Conservation (phyloP, 345 rosid species). For the Euphorbia lathyris region DNA sequence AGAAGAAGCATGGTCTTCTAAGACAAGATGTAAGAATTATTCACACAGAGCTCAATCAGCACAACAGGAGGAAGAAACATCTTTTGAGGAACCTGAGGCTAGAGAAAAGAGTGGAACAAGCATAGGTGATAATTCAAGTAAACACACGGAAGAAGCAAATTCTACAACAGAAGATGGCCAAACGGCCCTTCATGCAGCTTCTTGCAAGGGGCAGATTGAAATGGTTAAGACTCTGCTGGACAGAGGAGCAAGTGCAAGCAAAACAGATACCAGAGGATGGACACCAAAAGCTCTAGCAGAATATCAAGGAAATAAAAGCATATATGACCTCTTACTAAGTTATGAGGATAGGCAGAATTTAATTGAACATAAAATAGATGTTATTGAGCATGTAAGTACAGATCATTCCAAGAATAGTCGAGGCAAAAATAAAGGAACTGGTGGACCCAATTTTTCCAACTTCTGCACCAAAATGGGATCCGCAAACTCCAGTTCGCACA, state of each 20-base stretch:
- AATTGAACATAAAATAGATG: constrained; percentile 53
- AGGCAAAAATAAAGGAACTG: constrained; percentile 24
- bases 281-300: constrained; percentile 51
- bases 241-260: constrained; percentile 43
- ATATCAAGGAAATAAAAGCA: constrained; percentile 43
- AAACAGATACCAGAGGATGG: constrained; percentile 48
- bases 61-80: constrained; percentile 20
- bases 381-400: constrained; percentile 30
- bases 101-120: constrained; percentile 31
- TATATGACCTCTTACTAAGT: constrained; percentile 43
- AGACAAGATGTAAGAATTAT: constrained; percentile 28
- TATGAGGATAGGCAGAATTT: constrained; percentile 36
- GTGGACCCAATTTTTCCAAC: constrained; percentile 23
- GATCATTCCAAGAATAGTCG: constrained; percentile 16
- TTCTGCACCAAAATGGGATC: constrained; percentile 23
- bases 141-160: constrained; percentile 19
- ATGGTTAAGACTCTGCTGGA: constrained; percentile 56
- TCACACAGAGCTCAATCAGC: constrained; percentile 25
- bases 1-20: constrained; percentile 27
- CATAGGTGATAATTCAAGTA: constrained; percentile 19
- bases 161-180: constrained; percentile 35
- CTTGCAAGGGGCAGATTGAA: constrained; percentile 48
- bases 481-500: constrained; percentile 31
- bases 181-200: constrained; percentile 48
- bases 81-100: constrained; percentile 24